Evolutionary conservation across 2,329 filamentous ascomycete genomes (phyloP).

Genomic region (Aciculosporium take): DNA sequence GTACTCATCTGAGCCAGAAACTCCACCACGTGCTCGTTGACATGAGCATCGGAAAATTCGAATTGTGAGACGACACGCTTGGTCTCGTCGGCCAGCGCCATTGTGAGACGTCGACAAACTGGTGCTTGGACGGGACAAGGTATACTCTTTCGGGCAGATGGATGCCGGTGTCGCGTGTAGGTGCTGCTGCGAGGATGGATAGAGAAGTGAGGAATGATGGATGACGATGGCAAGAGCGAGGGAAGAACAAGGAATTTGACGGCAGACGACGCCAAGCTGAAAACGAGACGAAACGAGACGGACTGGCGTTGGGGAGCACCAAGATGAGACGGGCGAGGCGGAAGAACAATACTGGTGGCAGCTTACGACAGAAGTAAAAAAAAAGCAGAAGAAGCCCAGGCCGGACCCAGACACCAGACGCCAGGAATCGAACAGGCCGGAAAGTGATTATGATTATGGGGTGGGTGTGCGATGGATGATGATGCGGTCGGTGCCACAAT

Average conservation of each 20-base stretch:
- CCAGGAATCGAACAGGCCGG: background rate
- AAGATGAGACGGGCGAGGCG: conserved; percentile 40
- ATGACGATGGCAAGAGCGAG: conserved; percentile 7
- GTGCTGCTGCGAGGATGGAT: conserved; percentile 14
- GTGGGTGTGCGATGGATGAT: conserved; percentile 2
- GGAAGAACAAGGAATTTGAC: conserved; percentile 6
- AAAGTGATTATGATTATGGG: background rate
- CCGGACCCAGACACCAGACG: background rate
- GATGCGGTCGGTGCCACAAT: conserved; percentile 6
- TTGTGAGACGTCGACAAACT: conserved; percentile 40
- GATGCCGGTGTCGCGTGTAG: conserved; percentile 25
- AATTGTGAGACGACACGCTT: conserved; percentile 73
- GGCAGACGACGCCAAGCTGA: conserved; percentile 12
- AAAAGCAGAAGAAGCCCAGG: conserved; percentile 1
- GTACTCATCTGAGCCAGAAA: conserved; percentile 74
- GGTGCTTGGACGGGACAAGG: conserved; percentile 41
- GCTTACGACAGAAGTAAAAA: background rate
- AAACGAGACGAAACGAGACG: too few relatives aligned
- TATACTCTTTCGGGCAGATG: conserved; percentile 39
- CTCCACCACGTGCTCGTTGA: conserved; percentile 69
- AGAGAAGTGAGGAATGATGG: conserved; percentile 4
- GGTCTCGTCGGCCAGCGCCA: conserved; percentile 56
- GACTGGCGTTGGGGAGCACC: conserved; percentile 35
- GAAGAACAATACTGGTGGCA: conserved; percentile 1
- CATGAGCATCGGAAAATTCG: conserved; percentile 63